These are phyloP conservation scores for Naumovozyma castellii DNA, from an alignment of 805 yeast genomes.

Conservation along the genomic window DNA sequence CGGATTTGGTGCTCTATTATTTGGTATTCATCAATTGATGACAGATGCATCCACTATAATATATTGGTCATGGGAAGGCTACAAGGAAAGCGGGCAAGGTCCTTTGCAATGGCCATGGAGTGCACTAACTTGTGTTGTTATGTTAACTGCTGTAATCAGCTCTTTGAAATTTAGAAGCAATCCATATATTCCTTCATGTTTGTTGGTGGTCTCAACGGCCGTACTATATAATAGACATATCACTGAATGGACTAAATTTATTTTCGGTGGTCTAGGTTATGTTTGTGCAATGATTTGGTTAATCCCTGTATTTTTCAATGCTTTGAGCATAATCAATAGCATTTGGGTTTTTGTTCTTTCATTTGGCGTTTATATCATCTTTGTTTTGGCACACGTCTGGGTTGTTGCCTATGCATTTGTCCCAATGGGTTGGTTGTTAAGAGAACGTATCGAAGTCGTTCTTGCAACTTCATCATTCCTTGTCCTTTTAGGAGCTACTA, in stretches of 20 bases:
- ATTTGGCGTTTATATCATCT: conserved; percentile 40
- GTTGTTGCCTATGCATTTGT: conserved; percentile 97
- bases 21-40: conserved; percentile 61
- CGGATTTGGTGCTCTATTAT: conserved; percentile 73
- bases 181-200: conserved; percentile 20
- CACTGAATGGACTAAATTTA: conserved; percentile 27
- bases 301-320: conserved; percentile 55
- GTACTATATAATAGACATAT: conserved; percentile 15
- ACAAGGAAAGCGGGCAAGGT: conserved; percentile 74
- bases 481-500: conserved; percentile 44
- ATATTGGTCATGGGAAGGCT: conserved; percentile 97
- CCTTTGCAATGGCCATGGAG: conserved; percentile 67
- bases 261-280: conserved; percentile 63
- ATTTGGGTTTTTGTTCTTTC: conserved; percentile 44
- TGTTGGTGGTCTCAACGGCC: conserved; percentile 23
- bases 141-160: conserved; percentile 46
- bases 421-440: conserved; percentile 79
- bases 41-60: conserved; percentile 80
- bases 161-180: conserved; percentile 12
- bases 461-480: conserved; percentile 45
- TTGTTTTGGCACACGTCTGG: conserved; percentile 85
- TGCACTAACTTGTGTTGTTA: conserved; percentile 48
- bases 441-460: conserved; percentile 82
- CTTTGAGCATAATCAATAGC: conserved; percentile 46
- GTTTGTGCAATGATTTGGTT: conserved; percentile 51